A percentile compares a stretch with the other conserved stretches of the same genome.
phyloP scores from a whole-genome alignment of 768 basidiomycete species.

The Strobilomyces echinocephalus region DNA sequence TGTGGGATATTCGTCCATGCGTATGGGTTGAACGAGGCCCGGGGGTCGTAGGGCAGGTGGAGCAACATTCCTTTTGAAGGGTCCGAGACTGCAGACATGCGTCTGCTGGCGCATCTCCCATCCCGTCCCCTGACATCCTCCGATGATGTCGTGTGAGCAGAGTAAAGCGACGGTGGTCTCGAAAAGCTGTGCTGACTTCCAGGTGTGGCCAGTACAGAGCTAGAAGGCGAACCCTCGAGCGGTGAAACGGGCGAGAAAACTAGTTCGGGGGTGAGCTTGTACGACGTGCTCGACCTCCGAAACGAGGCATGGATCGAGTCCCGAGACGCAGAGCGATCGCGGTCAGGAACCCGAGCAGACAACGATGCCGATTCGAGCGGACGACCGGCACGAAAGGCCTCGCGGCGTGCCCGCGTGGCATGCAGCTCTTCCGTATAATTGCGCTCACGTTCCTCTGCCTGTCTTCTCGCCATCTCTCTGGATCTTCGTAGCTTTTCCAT shows the following conservation, averaged over 20 bases:
- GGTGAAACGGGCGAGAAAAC: constrained; percentile 32
- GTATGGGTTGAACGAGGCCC: constrained; percentile 26
- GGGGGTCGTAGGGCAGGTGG: constrained; percentile 26
- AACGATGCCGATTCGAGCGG: constrained; percentile 20
- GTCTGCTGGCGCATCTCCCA: constrained; percentile 35
- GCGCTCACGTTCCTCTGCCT: constrained; percentile 49
- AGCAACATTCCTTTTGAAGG: constrained; percentile 28
- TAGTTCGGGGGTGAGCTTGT: constrained; percentile 45
- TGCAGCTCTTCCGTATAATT: constrained; percentile 55
- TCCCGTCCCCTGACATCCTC: constrained; percentile 47
- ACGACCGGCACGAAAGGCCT: constrained; percentile 48
- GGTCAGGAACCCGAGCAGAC: constrained; percentile 19
- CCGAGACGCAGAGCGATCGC: constrained; percentile 36
- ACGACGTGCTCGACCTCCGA: constrained; percentile 30
- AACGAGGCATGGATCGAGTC: constrained; percentile 30
- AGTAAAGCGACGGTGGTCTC: constrained; percentile 54
- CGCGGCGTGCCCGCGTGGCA: constrained; percentile 58
- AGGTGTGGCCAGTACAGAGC: constrained; percentile 41
- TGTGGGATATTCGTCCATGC: constrained; percentile 19
- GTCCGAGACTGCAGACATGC: constrained; percentile 38
- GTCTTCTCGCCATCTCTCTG: constrained; percentile 27
- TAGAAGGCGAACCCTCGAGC: constrained; percentile 46
- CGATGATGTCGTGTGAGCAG: constrained; percentile 50
- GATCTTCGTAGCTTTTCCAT: constrained; percentile 51
- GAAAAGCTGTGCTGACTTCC: constrained; percentile 38